Evolutionary conservation across 2,329 filamentous ascomycete species (phyloP).

Genomic region (Conoideocrella luteorostrata): DNA sequence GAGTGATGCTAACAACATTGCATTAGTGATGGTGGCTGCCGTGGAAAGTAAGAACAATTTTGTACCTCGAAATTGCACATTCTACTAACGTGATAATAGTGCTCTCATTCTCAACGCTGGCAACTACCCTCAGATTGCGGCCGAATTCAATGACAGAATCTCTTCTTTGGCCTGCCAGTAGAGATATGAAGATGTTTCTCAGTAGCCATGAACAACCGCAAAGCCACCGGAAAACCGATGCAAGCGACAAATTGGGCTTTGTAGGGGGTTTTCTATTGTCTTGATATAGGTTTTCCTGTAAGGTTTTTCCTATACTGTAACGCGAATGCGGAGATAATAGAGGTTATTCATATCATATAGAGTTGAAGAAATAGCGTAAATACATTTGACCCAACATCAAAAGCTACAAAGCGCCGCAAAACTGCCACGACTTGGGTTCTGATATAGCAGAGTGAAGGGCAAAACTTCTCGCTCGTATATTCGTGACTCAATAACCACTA

Average conservation of each 20-base stretch:
- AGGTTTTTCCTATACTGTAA: not conserved
- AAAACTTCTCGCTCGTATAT: too few species aligned
- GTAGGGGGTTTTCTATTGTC: too few species aligned
- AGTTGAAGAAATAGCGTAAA: too few species aligned
- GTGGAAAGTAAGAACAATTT: not conserved
- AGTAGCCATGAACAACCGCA: not conserved
- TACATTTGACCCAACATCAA: too few species aligned
- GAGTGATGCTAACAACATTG: not conserved
- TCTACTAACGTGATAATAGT: not conserved
- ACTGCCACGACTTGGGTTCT: too few species aligned
- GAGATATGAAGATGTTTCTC: not conserved
- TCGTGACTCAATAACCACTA: too few species aligned
- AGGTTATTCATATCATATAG: too few species aligned
- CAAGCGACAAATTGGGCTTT: too few species aligned
- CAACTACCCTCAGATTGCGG: not conserved
- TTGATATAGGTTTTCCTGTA: not conserved
- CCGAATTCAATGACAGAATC: not conserved
- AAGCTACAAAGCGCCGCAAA: too few species aligned
- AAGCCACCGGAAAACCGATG: not conserved
- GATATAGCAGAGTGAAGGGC: too few species aligned
- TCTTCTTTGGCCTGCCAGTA: not conserved
- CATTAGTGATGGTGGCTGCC: not conserved
- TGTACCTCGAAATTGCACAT: not conserved
- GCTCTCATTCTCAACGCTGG: not conserved
- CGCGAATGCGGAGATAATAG: slow-evolving; percentile 7